phyloP scores from a whole-genome alignment of 768 basidiomycete species.

The Tylopilus cervinicoccineus region DNA sequence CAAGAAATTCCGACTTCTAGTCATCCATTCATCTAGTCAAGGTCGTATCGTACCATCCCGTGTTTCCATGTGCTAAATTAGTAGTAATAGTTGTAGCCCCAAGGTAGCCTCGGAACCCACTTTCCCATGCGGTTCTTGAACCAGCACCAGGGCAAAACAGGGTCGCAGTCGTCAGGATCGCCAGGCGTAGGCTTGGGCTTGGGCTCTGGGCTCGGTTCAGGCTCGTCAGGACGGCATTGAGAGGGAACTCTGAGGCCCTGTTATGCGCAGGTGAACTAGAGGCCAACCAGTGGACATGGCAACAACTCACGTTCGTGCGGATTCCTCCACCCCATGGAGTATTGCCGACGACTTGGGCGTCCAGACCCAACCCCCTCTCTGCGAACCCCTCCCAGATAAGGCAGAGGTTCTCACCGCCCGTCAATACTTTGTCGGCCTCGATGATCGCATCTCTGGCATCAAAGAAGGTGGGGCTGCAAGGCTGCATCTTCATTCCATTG shows the following conservation, averaged over 20 bases:
- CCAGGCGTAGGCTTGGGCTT: constrained; percentile 31
- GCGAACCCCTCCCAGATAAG: constrained; percentile 84
- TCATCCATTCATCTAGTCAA: constrained; percentile 11
- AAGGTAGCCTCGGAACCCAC: constrained; percentile 24
- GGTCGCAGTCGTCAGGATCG: constrained; percentile 30
- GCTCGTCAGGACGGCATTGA: constrained; percentile 32
- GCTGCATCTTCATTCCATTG: constrained; percentile 93
- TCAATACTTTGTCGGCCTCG: constrained; percentile 84
- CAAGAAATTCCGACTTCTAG: constrained; percentile 3
- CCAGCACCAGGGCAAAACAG: constrained; percentile 23
- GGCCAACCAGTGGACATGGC: background rate
- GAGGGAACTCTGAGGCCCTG: constrained; percentile 42
- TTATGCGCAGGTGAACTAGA: background rate
- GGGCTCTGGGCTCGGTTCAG: constrained; percentile 18
- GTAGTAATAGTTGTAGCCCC: constrained; percentile 22
- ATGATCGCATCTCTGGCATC: constrained; percentile 88
- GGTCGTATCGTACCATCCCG: constrained; percentile 16
- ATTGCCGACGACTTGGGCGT: constrained; percentile 67
- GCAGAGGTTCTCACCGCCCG: constrained; percentile 92
- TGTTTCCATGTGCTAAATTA: constrained; percentile 12
- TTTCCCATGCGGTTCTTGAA: constrained; percentile 11
- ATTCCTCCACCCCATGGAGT: constrained; percentile 95
- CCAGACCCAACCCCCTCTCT: constrained; percentile 71
- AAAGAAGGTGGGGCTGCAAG: constrained; percentile 88
- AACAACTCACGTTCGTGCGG: constrained; percentile 52